phyloP scores from a whole-genome alignment of 208 protist genomes.

The Wallacemonas sp. region DNA sequence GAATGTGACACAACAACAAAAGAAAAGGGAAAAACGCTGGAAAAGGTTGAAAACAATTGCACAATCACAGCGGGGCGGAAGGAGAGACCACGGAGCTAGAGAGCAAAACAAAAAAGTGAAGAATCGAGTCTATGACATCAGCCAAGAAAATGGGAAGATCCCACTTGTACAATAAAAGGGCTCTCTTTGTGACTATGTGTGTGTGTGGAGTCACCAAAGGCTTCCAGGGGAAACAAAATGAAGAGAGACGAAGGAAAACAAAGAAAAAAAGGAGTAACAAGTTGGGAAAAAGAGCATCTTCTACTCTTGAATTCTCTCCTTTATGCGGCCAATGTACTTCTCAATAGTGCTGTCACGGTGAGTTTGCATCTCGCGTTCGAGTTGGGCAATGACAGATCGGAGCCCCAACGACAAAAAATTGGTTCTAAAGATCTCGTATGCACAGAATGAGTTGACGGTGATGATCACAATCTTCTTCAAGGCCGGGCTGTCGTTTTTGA shows the following conservation, averaged over 20 bases:
- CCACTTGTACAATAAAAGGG: too few relatives aligned
- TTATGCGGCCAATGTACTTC: conserved; percentile 70
- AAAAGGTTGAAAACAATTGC: neutral
- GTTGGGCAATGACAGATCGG: conserved; percentile 44
- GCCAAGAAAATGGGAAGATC: too few relatives aligned
- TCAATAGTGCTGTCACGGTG: conserved; percentile 57
- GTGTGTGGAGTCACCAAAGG: too few relatives aligned
- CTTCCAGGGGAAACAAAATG: conserved; percentile 22
- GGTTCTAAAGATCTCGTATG: conserved; percentile 75
- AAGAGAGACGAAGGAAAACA: neutral
- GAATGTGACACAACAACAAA: conserved; percentile 9
- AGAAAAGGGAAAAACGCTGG: neutral
- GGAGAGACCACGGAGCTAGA: too few relatives aligned
- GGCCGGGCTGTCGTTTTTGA: conserved; percentile 60
- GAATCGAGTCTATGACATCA: too few relatives aligned
- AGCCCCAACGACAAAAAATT: conserved; percentile 64
- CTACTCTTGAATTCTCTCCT: conserved; percentile 27
- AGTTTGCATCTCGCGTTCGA: conserved; percentile 45
- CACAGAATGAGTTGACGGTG: conserved; percentile 90
- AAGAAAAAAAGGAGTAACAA: conserved; percentile 12
- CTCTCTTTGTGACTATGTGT: too few relatives aligned
- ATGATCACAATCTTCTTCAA: conserved; percentile 87
- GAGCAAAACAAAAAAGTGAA: too few relatives aligned
- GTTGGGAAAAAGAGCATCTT: neutral
- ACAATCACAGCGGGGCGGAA: conserved; percentile 8